Evolutionary conservation across 2,329 filamentous ascomycete species (phyloP).

Genomic region (Colletotrichum limetticola): DNA sequence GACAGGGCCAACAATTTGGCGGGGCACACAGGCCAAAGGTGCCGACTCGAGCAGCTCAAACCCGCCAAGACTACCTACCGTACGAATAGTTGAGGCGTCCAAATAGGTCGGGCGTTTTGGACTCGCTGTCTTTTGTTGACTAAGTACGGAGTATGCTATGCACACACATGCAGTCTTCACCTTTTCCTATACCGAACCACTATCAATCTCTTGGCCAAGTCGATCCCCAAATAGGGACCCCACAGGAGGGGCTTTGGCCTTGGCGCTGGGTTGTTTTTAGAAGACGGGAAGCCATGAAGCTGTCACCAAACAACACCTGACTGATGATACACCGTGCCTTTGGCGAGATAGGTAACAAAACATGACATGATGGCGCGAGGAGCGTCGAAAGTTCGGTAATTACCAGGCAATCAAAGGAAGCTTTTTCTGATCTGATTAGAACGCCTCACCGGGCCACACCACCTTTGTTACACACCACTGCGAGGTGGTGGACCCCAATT

Average conservation of each 20-base stretch:
- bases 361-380: background rate
- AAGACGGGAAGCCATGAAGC: background rate
- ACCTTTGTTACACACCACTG: background rate
- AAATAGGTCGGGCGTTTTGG: background rate
- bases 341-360: background rate
- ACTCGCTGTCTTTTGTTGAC: background rate
- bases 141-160: background rate
- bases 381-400: background rate
- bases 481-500: background rate
- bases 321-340: background rate
- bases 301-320: conserved; percentile 2
- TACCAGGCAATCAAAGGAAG: background rate
- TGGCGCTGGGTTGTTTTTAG: conserved; percentile 24
- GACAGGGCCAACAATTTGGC: background rate
- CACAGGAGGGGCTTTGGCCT: background rate
- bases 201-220: conserved; percentile 19
- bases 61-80: conserved; percentile 13
- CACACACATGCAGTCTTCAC: background rate
- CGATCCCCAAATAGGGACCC: background rate
- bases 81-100: background rate
- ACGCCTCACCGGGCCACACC: background rate
- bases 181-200: background rate
- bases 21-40: background rate
- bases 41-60: conserved; percentile 28
- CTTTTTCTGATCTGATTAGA: background rate